A percentile compares a stretch with the other conserved stretches of the same genome.
Conservation (phyloP, 345 rosid species). For the Gossypium ekmanianum region DNA sequence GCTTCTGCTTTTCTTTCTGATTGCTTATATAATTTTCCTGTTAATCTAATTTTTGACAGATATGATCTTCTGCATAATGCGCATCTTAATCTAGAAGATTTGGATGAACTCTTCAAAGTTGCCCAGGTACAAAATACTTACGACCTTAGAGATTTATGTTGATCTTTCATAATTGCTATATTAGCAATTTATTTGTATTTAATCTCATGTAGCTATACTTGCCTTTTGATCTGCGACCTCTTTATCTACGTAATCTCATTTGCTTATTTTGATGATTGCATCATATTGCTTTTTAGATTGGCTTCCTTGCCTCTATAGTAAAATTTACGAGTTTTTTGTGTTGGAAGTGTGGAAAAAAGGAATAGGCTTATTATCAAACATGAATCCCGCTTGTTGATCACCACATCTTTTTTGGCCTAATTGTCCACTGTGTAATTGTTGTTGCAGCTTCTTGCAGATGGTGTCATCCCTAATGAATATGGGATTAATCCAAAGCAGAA, state of each 20-base stretch:
- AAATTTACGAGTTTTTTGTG: neutral
- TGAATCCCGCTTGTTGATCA: slow-evolving; percentile 4
- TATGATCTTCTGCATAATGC: slow-evolving; percentile 96
- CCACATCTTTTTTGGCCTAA: neutral
- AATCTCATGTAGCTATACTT: neutral
- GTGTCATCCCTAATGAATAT: slow-evolving; percentile 96
- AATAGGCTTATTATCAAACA: neutral
- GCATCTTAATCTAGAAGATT: slow-evolving; percentile 82
- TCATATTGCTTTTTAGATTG: neutral
- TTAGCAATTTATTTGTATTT: neutral
- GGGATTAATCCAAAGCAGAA: slow-evolving; percentile 96
- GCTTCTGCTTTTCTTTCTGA: slow-evolving; percentile 9
- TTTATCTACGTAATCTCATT: neutral
- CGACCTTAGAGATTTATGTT: neutral
- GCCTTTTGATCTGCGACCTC: neutral
- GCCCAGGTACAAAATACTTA: slow-evolving; percentile 64
- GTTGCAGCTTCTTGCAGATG: slow-evolving; percentile 91
- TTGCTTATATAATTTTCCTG: neutral
- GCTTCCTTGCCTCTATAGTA: neutral
- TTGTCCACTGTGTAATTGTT: slow-evolving; percentile 24
- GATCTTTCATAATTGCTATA: neutral
- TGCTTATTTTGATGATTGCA: neutral
- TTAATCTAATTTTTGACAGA: slow-evolving; percentile 34
- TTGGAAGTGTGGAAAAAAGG: neutral
- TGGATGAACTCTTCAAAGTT: slow-evolving; percentile 85